phyloP scores from a whole-genome alignment of 192 early-diverging fungal genomes.

The Linnemannia schmuckeri region DNA sequence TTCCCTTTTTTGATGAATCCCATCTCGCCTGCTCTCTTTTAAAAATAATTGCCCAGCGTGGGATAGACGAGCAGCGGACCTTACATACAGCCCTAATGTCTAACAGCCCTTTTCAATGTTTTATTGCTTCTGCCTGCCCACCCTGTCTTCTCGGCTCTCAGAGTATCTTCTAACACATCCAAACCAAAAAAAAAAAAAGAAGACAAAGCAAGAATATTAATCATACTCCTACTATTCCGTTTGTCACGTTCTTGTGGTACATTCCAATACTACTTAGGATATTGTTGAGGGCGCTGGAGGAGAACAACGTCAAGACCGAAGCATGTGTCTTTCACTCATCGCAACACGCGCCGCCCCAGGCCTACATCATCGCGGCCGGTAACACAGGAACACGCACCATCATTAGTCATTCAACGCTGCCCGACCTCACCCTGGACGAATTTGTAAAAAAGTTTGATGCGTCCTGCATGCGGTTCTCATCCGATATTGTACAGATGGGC shows the following conservation, averaged over 20 bases:
- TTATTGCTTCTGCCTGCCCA: background rate
- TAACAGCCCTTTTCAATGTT: background rate
- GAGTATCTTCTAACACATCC: background rate
- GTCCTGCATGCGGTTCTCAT: conserved; percentile 20
- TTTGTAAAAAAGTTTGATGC: conserved; percentile 64
- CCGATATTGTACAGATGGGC: conserved; percentile 28
- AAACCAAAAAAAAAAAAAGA: conserved; percentile 11
- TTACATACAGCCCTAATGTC: background rate
- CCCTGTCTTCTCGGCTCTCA: background rate
- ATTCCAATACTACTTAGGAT: conserved; percentile 36
- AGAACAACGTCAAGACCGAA: conserved; percentile 58
- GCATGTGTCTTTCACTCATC: conserved; percentile 58
- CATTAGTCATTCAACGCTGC: conserved; percentile 72
- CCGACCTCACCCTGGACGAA: conserved; percentile 71
- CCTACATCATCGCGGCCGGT: conserved; percentile 71
- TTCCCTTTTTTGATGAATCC: background rate
- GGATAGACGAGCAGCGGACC: conserved; percentile 1
- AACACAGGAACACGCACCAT: conserved; percentile 70
- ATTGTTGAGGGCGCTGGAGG: conserved; percentile 52
- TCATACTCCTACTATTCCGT: no score
- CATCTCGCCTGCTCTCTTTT: background rate
- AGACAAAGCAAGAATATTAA: conserved; percentile 2
- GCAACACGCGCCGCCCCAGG: conserved; percentile 58
- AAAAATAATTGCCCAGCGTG: background rate
- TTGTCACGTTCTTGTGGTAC: background rate